Conservation (phyloP, 129 eudicot species). For the Erigeron canadensis region DNA sequence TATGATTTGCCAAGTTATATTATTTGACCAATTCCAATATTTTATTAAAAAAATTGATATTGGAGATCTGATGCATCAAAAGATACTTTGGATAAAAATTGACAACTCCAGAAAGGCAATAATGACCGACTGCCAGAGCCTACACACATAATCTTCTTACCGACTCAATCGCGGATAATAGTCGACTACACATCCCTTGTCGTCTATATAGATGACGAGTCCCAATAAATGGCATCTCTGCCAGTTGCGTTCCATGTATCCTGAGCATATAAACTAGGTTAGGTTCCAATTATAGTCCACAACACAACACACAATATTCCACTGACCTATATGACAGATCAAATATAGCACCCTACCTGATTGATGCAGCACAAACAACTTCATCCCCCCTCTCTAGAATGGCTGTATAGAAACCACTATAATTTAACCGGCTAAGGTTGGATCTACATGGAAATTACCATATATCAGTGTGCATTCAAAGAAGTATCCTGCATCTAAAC, state of each 20-base stretch:
- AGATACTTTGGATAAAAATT: background rate
- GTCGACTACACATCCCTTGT: slow-evolving; percentile 94
- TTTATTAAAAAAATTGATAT: too few species aligned
- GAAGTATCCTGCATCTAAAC: background rate
- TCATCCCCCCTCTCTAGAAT: slow-evolving; percentile 84
- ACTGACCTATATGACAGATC: background rate
- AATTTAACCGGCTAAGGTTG: slow-evolving; percentile 69
- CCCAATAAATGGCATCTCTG: slow-evolving; percentile 98
- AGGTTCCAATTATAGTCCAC: slow-evolving; percentile 1
- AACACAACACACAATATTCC: background rate
- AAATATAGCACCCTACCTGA: slow-evolving; percentile 54
- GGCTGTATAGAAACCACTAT: slow-evolving; percentile 66
- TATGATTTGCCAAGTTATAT: too few species aligned
- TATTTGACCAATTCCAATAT: too few species aligned
- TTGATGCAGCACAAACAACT: slow-evolving; percentile 78
- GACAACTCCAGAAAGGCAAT: background rate
- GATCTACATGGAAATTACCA: slow-evolving; percentile 46
- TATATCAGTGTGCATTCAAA: slow-evolving; percentile 14
- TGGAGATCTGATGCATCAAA: too few species aligned
- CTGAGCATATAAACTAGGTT: slow-evolving; percentile 33
- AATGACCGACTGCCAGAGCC: background rate
- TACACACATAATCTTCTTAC: slow-evolving; percentile 35
- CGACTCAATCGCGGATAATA: slow-evolving; percentile 72
- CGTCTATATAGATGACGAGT: slow-evolving; percentile 89
- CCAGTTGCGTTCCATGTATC: slow-evolving; percentile 80